These are phyloP conservation scores for Pseudogymnoascus sp. DNA, from an alignment of 2,329 filamentous ascomycete genomes.

Conservation along the genomic window DNA sequence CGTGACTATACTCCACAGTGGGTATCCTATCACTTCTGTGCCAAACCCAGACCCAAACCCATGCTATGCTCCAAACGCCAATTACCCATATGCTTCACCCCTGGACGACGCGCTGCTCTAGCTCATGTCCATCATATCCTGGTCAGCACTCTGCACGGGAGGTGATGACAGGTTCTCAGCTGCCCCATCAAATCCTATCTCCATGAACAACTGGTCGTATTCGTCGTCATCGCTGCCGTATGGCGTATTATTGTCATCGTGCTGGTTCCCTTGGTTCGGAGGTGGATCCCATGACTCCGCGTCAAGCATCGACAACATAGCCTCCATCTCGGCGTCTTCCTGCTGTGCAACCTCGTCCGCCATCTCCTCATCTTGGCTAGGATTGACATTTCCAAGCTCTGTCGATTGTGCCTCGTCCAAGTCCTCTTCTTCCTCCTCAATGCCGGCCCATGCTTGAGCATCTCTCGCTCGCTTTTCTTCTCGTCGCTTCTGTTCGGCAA, in stretches of 20 bases:
- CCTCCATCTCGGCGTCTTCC: conserved; percentile 51
- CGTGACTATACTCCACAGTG: conserved; percentile 10
- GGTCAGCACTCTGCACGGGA: conserved; percentile 16
- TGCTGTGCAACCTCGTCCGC: conserved; percentile 42
- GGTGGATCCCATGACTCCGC: conserved; percentile 5
- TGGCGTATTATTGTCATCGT: conserved; percentile 12
- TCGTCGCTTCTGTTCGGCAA: conserved; percentile 31
- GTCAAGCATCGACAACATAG: conserved; percentile 42
- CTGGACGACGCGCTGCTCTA: conserved; percentile 13
- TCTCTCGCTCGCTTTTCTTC: conserved; percentile 26
- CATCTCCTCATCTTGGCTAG: conserved; percentile 32
- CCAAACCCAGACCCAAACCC: conserved; percentile 11
- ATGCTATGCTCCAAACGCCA: conserved; percentile 19
- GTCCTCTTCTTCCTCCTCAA: conserved; percentile 21
- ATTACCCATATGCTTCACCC: conserved; percentile 17
- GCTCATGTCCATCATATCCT: conserved; percentile 26
- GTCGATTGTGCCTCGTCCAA: conserved; percentile 14
- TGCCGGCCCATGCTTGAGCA: conserved; percentile 20
- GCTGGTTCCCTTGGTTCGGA: not conserved
- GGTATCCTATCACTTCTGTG: conserved; percentile 9
- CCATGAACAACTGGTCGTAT: conserved; percentile 58
- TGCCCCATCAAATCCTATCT: conserved; percentile 45
- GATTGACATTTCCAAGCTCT: conserved; percentile 6
- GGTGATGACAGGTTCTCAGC: conserved; percentile 18
- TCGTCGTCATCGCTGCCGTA: conserved; percentile 46